A percentile compares a stretch with the other conserved stretches of the same genome.
phyloP scores from a whole-genome alignment of 2,329 filamentous ascomycete genomes.

The Penicillium crustosum region DNA sequence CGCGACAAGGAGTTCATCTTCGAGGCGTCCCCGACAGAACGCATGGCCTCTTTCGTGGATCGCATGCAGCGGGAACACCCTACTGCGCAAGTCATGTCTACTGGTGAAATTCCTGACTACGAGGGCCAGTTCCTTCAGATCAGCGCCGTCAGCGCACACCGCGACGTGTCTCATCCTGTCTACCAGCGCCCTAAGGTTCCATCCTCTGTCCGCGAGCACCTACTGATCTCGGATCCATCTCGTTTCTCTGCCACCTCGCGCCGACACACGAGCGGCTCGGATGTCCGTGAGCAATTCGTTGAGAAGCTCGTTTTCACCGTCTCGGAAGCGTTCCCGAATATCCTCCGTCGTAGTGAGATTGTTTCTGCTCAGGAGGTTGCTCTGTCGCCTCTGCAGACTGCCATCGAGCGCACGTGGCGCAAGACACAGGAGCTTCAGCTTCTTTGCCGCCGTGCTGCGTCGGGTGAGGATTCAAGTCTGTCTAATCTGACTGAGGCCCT shows the following conservation, averaged over 20 bases:
- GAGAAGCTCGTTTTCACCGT: conserved; percentile 85
- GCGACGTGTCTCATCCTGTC: conserved; percentile 77
- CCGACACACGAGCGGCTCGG: conserved; percentile 66
- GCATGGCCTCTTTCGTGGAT: conserved; percentile 79
- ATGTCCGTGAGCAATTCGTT: conserved; percentile 68
- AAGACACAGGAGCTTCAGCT: conserved; percentile 83
- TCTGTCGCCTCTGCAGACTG: conserved; percentile 78
- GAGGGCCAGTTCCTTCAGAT: conserved; percentile 91
- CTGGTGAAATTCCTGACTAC: conserved; percentile 70
- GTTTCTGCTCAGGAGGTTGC: conserved; percentile 64
- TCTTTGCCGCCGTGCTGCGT: conserved; percentile 71
- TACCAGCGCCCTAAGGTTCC: conserved; percentile 86
- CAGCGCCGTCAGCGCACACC: conserved; percentile 75
- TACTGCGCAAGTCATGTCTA: conserved; percentile 74
- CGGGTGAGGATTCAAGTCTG: conserved; percentile 70
- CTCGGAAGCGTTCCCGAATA: conserved; percentile 84
- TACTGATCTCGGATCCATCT: conserved; percentile 74
- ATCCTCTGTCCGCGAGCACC: conserved; percentile 79
- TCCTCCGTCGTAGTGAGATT: conserved; percentile 83
- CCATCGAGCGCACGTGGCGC: conserved; percentile 81
- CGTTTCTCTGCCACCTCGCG: conserved; percentile 75
- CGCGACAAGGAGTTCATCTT: conserved; percentile 92
- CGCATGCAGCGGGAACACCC: conserved; percentile 91
- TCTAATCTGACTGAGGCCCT: conserved; percentile 72
- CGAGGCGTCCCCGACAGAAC: conserved; percentile 75